phyloP scores from a whole-genome alignment of 2,329 filamentous ascomycete genomes.

The Penicillium sp. region DNA sequence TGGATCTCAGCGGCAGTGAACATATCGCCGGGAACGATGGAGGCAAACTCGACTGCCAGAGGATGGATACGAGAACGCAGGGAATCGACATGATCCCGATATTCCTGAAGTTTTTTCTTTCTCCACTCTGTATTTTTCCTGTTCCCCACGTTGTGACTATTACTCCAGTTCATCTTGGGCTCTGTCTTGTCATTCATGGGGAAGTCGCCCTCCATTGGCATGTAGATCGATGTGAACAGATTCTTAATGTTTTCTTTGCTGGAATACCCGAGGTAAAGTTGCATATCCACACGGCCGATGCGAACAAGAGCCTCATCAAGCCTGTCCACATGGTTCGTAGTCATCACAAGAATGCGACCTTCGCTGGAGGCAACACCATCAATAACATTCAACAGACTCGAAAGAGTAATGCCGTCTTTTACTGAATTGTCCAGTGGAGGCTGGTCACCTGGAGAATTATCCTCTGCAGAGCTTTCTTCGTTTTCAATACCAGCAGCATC shows the following conservation, averaged over 20 bases:
- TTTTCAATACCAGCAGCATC: conserved; percentile 21
- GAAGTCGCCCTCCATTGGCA: conserved; percentile 30
- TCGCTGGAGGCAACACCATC: conserved; percentile 69
- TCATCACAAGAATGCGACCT: conserved; percentile 71
- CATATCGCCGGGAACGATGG: conserved; percentile 30
- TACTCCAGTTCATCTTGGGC: neutral
- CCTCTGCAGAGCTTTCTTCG: neutral
- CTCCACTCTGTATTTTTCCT: neutral
- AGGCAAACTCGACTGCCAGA: conserved; percentile 33
- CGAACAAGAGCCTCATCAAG: conserved; percentile 64
- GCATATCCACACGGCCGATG: conserved; percentile 66
- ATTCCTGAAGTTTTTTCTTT: neutral
- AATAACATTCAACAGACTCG: conserved; percentile 66
- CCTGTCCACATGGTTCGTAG: conserved; percentile 64
- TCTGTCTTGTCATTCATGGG: conserved; percentile 6
- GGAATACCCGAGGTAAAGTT: conserved; percentile 55
- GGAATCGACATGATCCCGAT: conserved; percentile 3
- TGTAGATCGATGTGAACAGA: conserved; percentile 42
- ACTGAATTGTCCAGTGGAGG: conserved; percentile 4
- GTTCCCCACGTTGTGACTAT: conserved; percentile 3
- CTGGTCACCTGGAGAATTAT: neutral
- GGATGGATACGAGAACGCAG: conserved; percentile 20
- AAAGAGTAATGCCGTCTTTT: conserved; percentile 58
- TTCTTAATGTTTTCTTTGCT: conserved; percentile 36
- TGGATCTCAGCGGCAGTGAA: conserved; percentile 44